Evolutionary conservation across 2,329 filamentous ascomycete species (phyloP).

Genomic region (Pseudonectria buxi): DNA sequence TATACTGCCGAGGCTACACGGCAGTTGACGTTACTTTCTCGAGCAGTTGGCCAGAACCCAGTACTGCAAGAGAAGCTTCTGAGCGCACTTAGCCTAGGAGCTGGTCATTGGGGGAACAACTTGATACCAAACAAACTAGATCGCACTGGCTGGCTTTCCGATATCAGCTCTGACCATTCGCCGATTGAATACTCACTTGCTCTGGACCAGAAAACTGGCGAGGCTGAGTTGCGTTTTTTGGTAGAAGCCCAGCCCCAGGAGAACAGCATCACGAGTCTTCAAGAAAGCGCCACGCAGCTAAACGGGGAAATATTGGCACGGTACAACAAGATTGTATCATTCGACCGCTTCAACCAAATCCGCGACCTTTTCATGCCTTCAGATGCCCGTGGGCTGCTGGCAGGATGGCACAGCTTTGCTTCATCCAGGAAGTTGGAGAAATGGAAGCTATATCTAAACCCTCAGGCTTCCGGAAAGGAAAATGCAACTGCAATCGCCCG

Average conservation of each 20-base stretch:
- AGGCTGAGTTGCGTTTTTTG: neutral
- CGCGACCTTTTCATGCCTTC: slow-evolving; percentile 1
- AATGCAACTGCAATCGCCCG: neutral
- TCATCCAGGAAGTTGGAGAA: neutral
- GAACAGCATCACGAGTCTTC: neutral
- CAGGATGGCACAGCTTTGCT: slow-evolving; percentile 1
- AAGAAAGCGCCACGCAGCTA: neutral
- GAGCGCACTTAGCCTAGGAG: neutral
- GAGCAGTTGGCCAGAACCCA: neutral
- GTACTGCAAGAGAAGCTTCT: neutral
- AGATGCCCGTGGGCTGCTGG: neutral
- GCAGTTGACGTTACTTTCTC: neutral
- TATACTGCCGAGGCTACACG: neutral
- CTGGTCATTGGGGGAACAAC: neutral
- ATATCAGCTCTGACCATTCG: slow-evolving; percentile 1
- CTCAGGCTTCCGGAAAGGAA: neutral
- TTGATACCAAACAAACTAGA: neutral
- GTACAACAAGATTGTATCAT: neutral
- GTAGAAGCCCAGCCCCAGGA: neutral
- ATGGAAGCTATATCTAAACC: slow-evolving; percentile 1
- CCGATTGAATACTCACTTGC: neutral
- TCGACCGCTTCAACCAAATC: neutral
- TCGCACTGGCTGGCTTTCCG: neutral
- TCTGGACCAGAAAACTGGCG: neutral
- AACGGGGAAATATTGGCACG: neutral